A percentile compares a stretch with the other conserved stretches of the same genome.
These are phyloP conservation scores for Fomitiporia mediterranea DNA, from an alignment of 1,284 basidiomycete species.

Conservation along the genomic window DNA sequence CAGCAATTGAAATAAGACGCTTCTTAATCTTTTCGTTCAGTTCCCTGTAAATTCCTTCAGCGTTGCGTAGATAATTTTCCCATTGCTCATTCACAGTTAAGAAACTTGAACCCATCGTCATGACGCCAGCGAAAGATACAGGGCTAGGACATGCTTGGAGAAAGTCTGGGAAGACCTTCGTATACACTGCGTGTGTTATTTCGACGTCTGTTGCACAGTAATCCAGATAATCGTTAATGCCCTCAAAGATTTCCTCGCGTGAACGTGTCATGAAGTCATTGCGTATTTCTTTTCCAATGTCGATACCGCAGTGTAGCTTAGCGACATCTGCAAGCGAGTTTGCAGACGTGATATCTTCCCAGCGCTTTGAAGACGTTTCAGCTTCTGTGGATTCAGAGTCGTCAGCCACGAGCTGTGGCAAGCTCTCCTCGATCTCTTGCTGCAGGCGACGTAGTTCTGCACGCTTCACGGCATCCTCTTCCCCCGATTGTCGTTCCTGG, in stretches of 20 bases:
- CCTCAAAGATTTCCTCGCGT: slow-evolving; percentile 59
- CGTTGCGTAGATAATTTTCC: slow-evolving; percentile 75
- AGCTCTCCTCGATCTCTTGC: slow-evolving; percentile 35
- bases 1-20: slow-evolving; percentile 67
- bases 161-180: slow-evolving; percentile 82
- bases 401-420: slow-evolving; percentile 38
- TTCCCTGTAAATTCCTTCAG: slow-evolving; percentile 75
- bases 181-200: slow-evolving; percentile 82
- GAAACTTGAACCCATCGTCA: slow-evolving; percentile 91
- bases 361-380: slow-evolving; percentile 52
- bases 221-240: slow-evolving; percentile 73
- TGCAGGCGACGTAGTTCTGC: slow-evolving; percentile 30
- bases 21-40: slow-evolving; percentile 73
- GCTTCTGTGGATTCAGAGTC: slow-evolving; percentile 36
- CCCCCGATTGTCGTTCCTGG: slow-evolving; percentile 40
- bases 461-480: slow-evolving; percentile 31
- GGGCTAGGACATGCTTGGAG: slow-evolving; percentile 86
- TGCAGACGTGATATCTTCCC: slow-evolving; percentile 91
- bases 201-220: slow-evolving; percentile 89
- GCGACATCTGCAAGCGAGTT: slow-evolving; percentile 95
- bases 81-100: slow-evolving; percentile 89
- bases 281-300: slow-evolving; percentile 77
- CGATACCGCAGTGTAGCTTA: slow-evolving; percentile 80
- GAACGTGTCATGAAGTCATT: slow-evolving; percentile 71
- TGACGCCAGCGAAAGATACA: slow-evolving; percentile 87